A percentile compares a stretch with the other conserved stretches of the same genome.
phyloP scores from a whole-genome alignment of 2,329 filamentous ascomycete species.

The Diaporthe longicolla region DNA sequence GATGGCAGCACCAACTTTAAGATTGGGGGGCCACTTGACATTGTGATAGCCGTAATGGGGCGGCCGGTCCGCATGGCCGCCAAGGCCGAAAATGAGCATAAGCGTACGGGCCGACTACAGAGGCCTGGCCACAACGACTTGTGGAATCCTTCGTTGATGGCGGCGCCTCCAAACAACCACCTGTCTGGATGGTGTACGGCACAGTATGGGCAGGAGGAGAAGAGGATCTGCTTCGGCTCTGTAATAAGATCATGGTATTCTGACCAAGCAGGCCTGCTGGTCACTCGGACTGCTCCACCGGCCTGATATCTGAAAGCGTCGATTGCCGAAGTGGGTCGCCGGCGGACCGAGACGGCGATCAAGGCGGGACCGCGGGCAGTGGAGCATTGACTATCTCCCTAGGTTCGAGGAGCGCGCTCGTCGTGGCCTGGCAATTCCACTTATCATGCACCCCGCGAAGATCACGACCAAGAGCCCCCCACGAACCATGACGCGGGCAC shows the following conservation, averaged over 20 bases:
- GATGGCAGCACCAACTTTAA: constrained; percentile 28
- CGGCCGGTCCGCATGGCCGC: constrained; percentile 21
- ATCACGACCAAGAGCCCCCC: constrained; percentile 19
- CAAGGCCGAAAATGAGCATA: constrained; percentile 18
- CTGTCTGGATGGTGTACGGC: background rate
- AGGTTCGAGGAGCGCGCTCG: background rate
- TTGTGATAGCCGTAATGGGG: background rate
- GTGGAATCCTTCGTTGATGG: background rate
- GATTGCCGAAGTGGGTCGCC: constrained; percentile 22
- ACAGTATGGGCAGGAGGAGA: background rate
- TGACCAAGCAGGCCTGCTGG: background rate
- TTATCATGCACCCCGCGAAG: constrained; percentile 34
- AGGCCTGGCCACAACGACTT: background rate
- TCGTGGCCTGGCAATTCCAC: constrained; percentile 6
- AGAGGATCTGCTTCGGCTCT: background rate
- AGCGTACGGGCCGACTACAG: constrained; percentile 4
- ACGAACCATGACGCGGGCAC: constrained; percentile 31
- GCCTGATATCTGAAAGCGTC: background rate
- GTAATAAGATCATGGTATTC: background rate
- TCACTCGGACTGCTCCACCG: background rate
- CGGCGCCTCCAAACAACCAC: background rate
- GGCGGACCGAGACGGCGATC: constrained; percentile 30
- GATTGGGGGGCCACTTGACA: constrained; percentile 1
- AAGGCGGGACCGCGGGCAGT: constrained; percentile 20
- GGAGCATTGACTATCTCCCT: constrained; percentile 12